Base-by-base conservation (phyloP, 495 filamentous ascomycete species). In the Lophiotrema nucula region DNA sequence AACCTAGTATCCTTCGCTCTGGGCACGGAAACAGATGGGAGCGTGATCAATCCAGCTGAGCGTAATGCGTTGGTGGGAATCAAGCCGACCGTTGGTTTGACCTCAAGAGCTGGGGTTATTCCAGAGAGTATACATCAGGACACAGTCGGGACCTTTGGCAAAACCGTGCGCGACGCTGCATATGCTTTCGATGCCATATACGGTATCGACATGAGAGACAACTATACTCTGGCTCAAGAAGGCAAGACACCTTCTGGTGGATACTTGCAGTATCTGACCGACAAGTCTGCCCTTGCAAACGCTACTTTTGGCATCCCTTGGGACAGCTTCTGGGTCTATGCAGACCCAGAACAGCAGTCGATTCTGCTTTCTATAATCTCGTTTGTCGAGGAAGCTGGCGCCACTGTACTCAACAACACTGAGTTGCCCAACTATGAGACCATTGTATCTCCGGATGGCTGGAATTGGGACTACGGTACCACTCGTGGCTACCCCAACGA, bases 1-100 rank as follows among this genome's bases (percentile, higher is more conserved):
- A 88, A 89, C 64, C 58, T 82, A 27, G 70, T 84, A 26, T 73
- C 79, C 0, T 83, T 89, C 67, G 74, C 83, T 1, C 65, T 89
- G 4, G 87, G 87, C n/a, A 88, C 86, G 0, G 87, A 88, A 70
- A 90, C 86, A 0, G 87, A 89, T 66, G 84, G 84, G 15, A 86
- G 82, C 73, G 76, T 88, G 5, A 88, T 88, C 69, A 84, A 84
- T 67, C 87, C 87, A 3, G 85, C 87, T 1, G 79, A 86, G 70
- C 66, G 83, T 15, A 87, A 86, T 60, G 78, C 78, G 0, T 66
- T 88, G 3, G 82, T 87, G 6, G 84, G 84, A 15, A 82, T 87
- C 67, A 88, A 87, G 68, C 84, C 84, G 5, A 86, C 83, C 0
- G 82, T 87, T 28, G 83, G 84, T 1, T 66, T 85, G 42, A 84